phyloP scores from a whole-genome alignment of 768 basidiomycete species.

The Favolaschia claudopus region DNA sequence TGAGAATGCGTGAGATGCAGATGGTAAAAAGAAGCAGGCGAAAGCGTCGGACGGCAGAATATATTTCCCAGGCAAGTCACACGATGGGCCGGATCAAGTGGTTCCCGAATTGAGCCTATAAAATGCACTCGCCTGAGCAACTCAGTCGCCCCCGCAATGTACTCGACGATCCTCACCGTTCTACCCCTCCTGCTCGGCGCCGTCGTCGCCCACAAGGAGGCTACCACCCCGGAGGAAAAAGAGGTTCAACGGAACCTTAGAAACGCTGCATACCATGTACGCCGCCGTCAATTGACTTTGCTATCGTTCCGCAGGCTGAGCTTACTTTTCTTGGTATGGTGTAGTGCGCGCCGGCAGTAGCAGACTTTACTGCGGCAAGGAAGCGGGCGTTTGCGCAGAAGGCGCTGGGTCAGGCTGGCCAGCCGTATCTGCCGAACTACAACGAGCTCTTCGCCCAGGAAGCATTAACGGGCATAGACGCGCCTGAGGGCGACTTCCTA shows the following conservation, averaged over 20 bases:
- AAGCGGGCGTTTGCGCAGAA: slow-evolving; percentile 57
- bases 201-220: slow-evolving; percentile 51
- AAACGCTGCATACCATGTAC: slow-evolving; percentile 59
- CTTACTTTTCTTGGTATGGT: neutral
- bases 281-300: no score
- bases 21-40: slow-evolving; percentile 15
- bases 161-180: slow-evolving; percentile 27
- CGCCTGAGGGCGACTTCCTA: slow-evolving; percentile 42
- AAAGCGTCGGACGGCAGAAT: slow-evolving; percentile 13
- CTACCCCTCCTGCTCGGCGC: slow-evolving; percentile 31
- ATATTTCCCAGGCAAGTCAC: neutral
- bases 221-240: slow-evolving; percentile 52
- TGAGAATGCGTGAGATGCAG: slow-evolving; percentile 1
- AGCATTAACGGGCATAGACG: slow-evolving; percentile 25
- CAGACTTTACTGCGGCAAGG: slow-evolving; percentile 56
- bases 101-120: neutral
- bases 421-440: slow-evolving; percentile 45
- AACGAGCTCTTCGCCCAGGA: slow-evolving; percentile 51
- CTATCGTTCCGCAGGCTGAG: no score
- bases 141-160: no score
- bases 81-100: slow-evolving; percentile 10
- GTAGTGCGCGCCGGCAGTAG: slow-evolving; percentile 62
- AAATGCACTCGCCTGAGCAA: no score
- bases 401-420: slow-evolving; percentile 43
- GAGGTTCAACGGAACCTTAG: slow-evolving; percentile 57